Percentiles rank a stretch among this genome's conserved stretches.
These are phyloP conservation scores for Chaetoceros muelleri DNA, from an alignment of 108 stramenopile species.

Conservation along the genomic window DNA sequence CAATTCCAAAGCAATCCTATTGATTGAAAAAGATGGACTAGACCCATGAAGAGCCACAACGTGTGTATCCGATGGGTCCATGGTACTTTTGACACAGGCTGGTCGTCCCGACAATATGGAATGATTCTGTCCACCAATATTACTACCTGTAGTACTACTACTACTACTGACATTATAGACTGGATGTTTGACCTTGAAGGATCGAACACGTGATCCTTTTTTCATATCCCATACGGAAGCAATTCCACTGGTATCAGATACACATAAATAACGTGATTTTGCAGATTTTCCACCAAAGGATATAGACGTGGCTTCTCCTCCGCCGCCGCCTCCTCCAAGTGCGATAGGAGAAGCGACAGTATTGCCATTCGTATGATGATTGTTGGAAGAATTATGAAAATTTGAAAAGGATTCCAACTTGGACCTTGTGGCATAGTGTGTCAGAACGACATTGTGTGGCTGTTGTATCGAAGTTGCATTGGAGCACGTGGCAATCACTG, in stretches of 20 bases:
- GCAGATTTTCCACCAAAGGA: constrained; percentile 31
- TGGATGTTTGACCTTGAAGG: constrained; percentile 14
- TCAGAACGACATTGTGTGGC: constrained; percentile 18
- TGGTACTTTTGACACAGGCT: neutral
- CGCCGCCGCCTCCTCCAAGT: constrained; percentile 8
- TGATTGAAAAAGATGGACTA: constrained; percentile 12
- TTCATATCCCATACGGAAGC: constrained; percentile 37
- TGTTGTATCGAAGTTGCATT: constrained; percentile 11
- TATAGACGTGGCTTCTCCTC: constrained; percentile 10
- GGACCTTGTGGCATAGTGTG: constrained; percentile 9
- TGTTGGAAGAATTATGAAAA: too few species aligned
- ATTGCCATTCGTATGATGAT: neutral
- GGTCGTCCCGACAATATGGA: too few species aligned
- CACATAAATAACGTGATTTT: constrained; percentile 16
- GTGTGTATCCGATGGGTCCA: constrained; percentile 35
- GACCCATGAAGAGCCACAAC: constrained; percentile 15
- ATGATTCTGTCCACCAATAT: too few species aligned
- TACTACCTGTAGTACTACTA: too few species aligned
- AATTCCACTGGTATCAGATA: constrained; percentile 22
- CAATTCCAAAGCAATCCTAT: neutral
- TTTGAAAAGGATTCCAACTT: constrained; percentile 25
- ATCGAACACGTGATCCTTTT: constrained; percentile 21
- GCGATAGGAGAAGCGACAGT: neutral
- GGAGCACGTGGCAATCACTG: constrained; percentile 26
- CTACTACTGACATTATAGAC: constrained; percentile 7